Conservation (phyloP, 1,139 yeast genomes). For the Hemisphaericaspora lyxosophila region DNA sequence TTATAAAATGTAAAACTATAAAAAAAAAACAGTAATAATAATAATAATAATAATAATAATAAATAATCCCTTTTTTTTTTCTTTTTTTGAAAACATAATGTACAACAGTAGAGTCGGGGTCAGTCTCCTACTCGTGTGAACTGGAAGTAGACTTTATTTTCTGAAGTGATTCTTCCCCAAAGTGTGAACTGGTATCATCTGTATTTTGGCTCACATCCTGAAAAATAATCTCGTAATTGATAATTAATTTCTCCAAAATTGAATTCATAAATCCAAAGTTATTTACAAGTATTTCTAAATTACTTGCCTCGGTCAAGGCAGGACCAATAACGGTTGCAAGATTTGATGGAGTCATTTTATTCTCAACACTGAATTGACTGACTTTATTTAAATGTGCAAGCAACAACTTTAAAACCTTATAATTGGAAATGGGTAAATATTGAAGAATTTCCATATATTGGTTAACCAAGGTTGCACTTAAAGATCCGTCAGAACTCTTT, state of each 20-base stretch:
- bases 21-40: too few relatives aligned
- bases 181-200: neutral
- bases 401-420: constrained; percentile 63
- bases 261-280: constrained; percentile 59
- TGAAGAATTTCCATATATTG: constrained; percentile 46
- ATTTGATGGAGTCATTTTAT: constrained; percentile 79
- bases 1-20: too few relatives aligned
- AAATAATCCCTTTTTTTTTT: too few relatives aligned
- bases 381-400: constrained; percentile 68
- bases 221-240: constrained; percentile 42
- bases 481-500: constrained; percentile 6
- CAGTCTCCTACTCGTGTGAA: neutral
- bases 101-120: too few relatives aligned
- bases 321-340: constrained; percentile 76
- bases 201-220: constrained; percentile 11
- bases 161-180: neutral
- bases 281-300: constrained; percentile 46
- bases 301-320: constrained; percentile 58
- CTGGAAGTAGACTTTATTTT: neutral
- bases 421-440: constrained; percentile 64
- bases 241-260: constrained; percentile 50
- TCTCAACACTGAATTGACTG: constrained; percentile 56
- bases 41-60: too few relatives aligned
- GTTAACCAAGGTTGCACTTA: constrained; percentile 21
- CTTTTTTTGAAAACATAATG: too few relatives aligned